Conservation (phyloP, 1,284 basidiomycete genomes). For the Mycena sp. region DNA sequence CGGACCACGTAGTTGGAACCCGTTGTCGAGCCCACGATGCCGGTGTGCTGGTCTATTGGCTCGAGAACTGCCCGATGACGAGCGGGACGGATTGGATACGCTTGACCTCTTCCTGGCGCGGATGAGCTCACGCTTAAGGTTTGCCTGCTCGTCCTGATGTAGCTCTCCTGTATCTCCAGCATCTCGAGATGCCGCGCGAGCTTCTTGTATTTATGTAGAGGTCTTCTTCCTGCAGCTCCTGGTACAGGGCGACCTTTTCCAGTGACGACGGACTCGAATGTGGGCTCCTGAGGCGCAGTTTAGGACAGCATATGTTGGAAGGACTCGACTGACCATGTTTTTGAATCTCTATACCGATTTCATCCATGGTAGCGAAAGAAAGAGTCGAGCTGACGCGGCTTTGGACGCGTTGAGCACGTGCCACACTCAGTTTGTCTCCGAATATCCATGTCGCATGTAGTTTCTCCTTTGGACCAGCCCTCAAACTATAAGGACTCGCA, state of each 20-base stretch:
- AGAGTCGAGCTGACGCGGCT: conserved; percentile 61
- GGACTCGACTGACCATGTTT: conserved; percentile 70
- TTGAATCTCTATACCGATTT: conserved; percentile 86
- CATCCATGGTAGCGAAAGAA: conserved; percentile 65
- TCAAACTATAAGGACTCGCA: conserved; percentile 96
- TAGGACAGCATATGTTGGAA: conserved; percentile 6
- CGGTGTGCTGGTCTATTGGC: conserved; percentile 97
- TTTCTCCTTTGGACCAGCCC: conserved; percentile 87
- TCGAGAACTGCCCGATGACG: conserved; percentile 99
- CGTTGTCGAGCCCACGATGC: conserved; percentile 98
- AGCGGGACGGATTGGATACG: conserved; percentile 98
- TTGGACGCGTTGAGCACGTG: conserved; percentile 42
- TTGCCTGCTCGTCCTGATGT: conserved; percentile 99
- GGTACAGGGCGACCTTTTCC: conserved; percentile 88
- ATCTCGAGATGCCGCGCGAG: conserved; percentile 93
- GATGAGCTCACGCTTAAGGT: conserved; percentile 97
- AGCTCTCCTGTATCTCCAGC: conserved; percentile 95
- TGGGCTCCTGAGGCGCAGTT: conserved; percentile 75
- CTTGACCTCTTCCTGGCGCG: conserved; percentile 99
- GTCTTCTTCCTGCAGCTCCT: conserved; percentile 92
- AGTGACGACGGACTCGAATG: conserved; percentile 87
- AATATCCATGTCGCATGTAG: conserved; percentile 91
- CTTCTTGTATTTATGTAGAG: conserved; percentile 97
- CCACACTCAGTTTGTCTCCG: neutral
- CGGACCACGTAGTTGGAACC: conserved; percentile 99